phyloP scores from a whole-genome alignment of 2,329 filamentous ascomycete species.

The Penicillium frequentans region DNA sequence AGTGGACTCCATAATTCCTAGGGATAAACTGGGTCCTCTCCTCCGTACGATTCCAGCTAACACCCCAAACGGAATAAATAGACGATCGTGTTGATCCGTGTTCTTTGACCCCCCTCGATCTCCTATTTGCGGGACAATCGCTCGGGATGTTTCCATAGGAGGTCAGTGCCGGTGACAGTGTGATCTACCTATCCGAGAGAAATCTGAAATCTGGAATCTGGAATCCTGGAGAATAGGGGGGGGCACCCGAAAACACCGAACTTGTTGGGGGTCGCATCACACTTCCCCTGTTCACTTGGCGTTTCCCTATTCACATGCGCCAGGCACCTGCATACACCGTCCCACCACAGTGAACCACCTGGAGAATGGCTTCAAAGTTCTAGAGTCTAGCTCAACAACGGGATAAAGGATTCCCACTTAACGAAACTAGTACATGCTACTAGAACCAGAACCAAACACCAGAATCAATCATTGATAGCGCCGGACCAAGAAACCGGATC shows the following conservation, averaged over 20 bases:
- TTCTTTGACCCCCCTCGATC: slow-evolving; percentile 8
- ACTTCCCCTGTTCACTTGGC: background rate
- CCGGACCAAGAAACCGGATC: background rate
- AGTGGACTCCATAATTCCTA: background rate
- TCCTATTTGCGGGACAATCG: background rate
- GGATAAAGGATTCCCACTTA: too few relatives aligned
- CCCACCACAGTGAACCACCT: background rate
- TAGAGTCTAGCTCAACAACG: too few relatives aligned
- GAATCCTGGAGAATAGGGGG: background rate
- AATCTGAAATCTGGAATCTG: too few relatives aligned
- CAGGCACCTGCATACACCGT: background rate
- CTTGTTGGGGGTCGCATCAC: background rate
- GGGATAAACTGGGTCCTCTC: background rate
- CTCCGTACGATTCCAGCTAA: background rate
- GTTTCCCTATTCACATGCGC: background rate
- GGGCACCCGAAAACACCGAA: background rate
- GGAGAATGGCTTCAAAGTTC: too few relatives aligned
- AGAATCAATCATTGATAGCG: background rate
- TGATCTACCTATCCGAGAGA: background rate
- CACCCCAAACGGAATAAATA: slow-evolving; percentile 20
- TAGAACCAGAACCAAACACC: background rate
- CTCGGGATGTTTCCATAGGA: slow-evolving; percentile 1
- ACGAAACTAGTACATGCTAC: background rate
- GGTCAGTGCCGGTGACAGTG: slow-evolving; percentile 1
- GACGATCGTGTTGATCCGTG: slow-evolving; percentile 21